Evolutionary conservation across 2,329 filamentous ascomycete genomes (phyloP), one percentile per base, ranked within the genome.

Genomic region (Trichoderma cornu-damae): DNA sequence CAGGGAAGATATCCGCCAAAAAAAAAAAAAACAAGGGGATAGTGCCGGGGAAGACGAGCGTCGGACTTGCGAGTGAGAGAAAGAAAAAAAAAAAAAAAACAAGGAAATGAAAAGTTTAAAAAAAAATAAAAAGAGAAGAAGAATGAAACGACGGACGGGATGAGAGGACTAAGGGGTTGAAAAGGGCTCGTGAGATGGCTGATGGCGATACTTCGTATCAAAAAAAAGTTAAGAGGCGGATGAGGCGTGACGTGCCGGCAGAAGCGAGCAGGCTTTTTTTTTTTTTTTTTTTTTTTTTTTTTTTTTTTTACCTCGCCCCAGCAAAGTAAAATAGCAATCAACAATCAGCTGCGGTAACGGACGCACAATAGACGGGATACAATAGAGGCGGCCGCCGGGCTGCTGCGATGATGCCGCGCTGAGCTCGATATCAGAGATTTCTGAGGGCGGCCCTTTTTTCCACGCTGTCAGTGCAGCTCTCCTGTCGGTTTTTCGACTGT

Each of bases 401-500:
- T 35, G 55, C 53, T 30, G 58, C 56, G 56, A 62, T 62, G 63
- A 65, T 59, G 63, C 50, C 55, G 50, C 46, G 53, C 30, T 54
- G 51, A 54, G 52, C 37, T 50, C 59, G 50, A 60, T 61, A 63
- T 62, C 64, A 65, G 60, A 65, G 60, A 61, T 59, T 61, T 62
- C 53, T 38, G 46, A 34, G 28, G 43, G 57, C 57, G 18, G 50
- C 47, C 47, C n/a, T n/a, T 55, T 43, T 59, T 56, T 60, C 57
- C 55, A 60, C 51, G 47, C 50, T 57, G 59, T 56, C 50, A 59
- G 57, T 49, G 57, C 46, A 42, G 50, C 59, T 68, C 69, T 69
- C 67, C 67, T 69, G 67, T 70, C 64, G n/a, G 69, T 65, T 70
- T 71, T 72, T 71, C 65, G 63, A 70, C 66, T 71, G 70, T 72